Conservation (phyloP, 768 basidiomycete genomes). For the Serendipita sp. region DNA sequence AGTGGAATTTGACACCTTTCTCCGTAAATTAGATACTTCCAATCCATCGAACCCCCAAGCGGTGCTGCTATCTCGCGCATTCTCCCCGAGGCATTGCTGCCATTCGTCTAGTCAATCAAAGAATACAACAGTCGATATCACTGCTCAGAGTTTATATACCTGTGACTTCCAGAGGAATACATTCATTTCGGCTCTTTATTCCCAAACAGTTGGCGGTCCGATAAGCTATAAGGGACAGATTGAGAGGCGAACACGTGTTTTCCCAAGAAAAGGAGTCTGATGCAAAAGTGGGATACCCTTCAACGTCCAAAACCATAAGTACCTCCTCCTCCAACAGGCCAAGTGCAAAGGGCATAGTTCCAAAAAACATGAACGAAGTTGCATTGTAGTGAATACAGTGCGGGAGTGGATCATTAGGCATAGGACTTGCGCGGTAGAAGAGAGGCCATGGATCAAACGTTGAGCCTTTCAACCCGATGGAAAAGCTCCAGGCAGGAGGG, state of each 20-base stretch:
- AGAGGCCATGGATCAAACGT: conserved; percentile 38
- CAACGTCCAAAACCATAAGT: conserved; percentile 50
- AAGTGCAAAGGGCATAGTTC: conserved; percentile 44
- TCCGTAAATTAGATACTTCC: conserved; percentile 1
- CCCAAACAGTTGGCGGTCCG: background rate
- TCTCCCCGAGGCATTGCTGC: conserved; percentile 30
- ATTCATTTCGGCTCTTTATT: background rate
- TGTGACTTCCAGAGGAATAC: background rate
- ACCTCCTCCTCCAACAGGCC: conserved; percentile 23
- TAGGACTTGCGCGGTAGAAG: conserved; percentile 46
- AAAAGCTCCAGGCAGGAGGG: conserved; percentile 76
- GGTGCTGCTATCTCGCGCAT: conserved; percentile 36
- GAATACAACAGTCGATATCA: background rate
- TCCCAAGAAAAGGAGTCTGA: conserved; percentile 31
- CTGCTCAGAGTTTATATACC: background rate
- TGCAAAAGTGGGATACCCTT: conserved; percentile 46
- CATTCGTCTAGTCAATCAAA: background rate
- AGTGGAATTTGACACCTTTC: background rate
- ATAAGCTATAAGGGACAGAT: too few relatives aligned
- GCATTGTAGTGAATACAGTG: conserved; percentile 60
- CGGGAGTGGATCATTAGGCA: conserved; percentile 56
- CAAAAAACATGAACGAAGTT: conserved; percentile 54
- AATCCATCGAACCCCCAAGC: conserved; percentile 29
- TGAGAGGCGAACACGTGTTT: too few relatives aligned
- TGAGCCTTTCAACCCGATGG: conserved; percentile 57